Percentiles rank a stretch among this genome's conserved stretches.
Evolutionary conservation across 2,329 filamentous ascomycete species (phyloP).

Genomic region (Xylariaceae sp.): DNA sequence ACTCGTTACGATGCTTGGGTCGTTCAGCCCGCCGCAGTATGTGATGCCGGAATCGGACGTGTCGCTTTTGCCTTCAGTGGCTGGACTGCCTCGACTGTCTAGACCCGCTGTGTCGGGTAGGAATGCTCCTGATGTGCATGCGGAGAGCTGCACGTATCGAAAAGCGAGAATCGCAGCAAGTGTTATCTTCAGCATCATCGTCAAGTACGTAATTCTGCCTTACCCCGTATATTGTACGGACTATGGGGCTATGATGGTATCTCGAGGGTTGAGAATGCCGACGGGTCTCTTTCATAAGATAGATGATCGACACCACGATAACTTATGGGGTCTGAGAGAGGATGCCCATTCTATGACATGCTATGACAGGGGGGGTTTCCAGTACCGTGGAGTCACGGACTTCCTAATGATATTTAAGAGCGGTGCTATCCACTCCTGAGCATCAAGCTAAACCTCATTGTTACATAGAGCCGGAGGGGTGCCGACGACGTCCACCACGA

Average conservation of each 20-base stretch:
- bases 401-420: background rate
- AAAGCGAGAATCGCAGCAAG: background rate
- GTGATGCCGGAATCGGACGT: background rate
- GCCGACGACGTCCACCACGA: no score
- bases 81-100: background rate
- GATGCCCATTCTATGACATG: no score
- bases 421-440: background rate
- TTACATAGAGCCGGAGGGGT: background rate
- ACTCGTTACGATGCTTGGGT: slow-evolving; percentile 15
- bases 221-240: background rate
- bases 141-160: background rate
- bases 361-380: background rate
- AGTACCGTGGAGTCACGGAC: background rate
- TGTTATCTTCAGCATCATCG: background rate
- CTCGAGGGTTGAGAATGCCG: no score
- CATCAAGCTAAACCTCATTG: background rate
- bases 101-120: background rate
- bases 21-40: slow-evolving; percentile 10
- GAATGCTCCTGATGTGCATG: background rate
- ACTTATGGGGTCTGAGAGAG: no score
- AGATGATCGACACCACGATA: no score
- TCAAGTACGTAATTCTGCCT: background rate
- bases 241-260: no score
- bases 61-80: background rate
- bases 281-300: no score